Base-by-base conservation (phyloP, 805 yeast genomes). In the Pichia exigua region DNA sequence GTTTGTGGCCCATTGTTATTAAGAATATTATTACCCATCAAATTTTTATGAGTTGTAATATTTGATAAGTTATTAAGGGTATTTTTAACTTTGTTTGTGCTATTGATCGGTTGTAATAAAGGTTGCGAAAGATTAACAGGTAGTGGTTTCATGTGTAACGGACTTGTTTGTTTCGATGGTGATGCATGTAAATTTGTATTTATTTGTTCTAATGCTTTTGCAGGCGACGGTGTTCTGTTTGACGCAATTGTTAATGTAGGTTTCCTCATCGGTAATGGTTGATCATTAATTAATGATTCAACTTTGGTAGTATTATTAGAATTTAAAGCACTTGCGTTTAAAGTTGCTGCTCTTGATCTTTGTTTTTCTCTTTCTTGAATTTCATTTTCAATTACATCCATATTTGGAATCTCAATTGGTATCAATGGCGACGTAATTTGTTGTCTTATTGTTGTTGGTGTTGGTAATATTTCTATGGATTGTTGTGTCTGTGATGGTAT, bases 331-430 rank as follows among this genome's bases (percentile, higher is more conserved):
- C 27, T 51, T 42, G 43, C 35, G 46, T 28, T 47, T 51, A 65
- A 44, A 0, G 72, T 67, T 27, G 65, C 60, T 7, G 68, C 62
- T 56, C 67, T 60, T 13, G 68, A 65, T 48, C 69, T 54, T 30
- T 54, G 57, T 18, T 52, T 53, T 42, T 54, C 57, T 30, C 52
- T 49, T 47, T 56, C 60, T 28, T 47, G 54, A 52, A 38, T 51
- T 42, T 47, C 22, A 35, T 26, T 32, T 43, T 53, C 49, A 41
- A 51, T 52, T 9, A 44, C 26, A 42, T 78, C 83, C 76, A 83
- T 79, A 55, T 76, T 81, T 5, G 92, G 92, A 42, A 85, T 86
- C 62, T 85, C 91, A 54, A 77, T 78, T 54, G 77, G 77, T 28
- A 77, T 77, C 2, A 84, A 73, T 2, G 88, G 85, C 0, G 85